These are phyloP conservation scores for Fonsecaea monophora DNA, from an alignment of 2,329 filamentous ascomycete genomes.

Conservation along the genomic window DNA sequence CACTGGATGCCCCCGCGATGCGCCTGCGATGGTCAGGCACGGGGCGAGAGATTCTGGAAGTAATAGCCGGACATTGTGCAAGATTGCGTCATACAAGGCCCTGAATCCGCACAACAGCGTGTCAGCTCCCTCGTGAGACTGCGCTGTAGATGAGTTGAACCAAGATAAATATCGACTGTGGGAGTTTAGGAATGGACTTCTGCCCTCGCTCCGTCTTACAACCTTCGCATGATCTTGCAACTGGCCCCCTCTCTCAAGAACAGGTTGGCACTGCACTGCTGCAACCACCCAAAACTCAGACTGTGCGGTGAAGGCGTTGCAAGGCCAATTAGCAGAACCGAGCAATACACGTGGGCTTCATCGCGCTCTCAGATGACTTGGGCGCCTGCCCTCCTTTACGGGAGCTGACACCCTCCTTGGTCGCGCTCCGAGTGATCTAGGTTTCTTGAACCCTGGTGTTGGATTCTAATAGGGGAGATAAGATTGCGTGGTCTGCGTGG, in stretches of 20 bases:
- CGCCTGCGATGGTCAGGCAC: slow-evolving; percentile 14
- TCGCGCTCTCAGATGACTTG: slow-evolving; percentile 18
- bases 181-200: not conserved
- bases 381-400: slow-evolving; percentile 13
- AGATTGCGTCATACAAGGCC: not conserved
- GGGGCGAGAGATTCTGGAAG: not conserved
- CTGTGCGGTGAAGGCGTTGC: not conserved
- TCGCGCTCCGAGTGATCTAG: slow-evolving; percentile 8
- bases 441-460: not conserved
- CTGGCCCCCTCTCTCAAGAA: not conserved
- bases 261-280: not conserved
- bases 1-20: not conserved
- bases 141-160: too few relatives aligned
- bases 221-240: slow-evolving; percentile 12
- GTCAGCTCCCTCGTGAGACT: too few relatives aligned
- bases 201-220: slow-evolving; percentile 5
- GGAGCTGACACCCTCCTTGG: slow-evolving; percentile 22
- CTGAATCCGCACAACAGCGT: too few relatives aligned
- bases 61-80: not conserved
- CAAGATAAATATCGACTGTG: slow-evolving; percentile 5
- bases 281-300: slow-evolving; percentile 3
- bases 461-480: not conserved
- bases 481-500: not conserved
- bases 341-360: slow-evolving; percentile 27
- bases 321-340: slow-evolving; percentile 28